Conservation (phyloP, 2,329 filamentous ascomycete genomes). For the Exutisphaerella laricina region DNA sequence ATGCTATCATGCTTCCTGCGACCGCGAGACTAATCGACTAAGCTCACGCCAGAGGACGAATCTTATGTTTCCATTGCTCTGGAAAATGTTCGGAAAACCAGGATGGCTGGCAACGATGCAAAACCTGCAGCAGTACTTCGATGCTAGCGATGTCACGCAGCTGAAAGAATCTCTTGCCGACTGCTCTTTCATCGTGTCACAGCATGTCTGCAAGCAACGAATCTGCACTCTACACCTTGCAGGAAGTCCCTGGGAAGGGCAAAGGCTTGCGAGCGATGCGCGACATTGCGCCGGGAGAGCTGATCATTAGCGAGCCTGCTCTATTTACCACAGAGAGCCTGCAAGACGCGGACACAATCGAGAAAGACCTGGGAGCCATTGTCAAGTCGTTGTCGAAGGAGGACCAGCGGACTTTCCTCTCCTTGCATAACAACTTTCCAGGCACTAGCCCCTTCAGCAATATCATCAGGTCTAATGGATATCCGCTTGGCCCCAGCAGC, state of each 20-base stretch:
- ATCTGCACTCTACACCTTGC: slow-evolving; percentile 9
- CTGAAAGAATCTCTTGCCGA: too few relatives aligned
- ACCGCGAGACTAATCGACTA: too few relatives aligned
- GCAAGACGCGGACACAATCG: slow-evolving; percentile 16
- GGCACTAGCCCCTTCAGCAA: slow-evolving; percentile 27
- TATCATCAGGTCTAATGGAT: slow-evolving; percentile 32
- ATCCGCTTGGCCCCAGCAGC: slow-evolving; percentile 27
- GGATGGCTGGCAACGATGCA: too few relatives aligned
- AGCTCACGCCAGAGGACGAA: too few relatives aligned
- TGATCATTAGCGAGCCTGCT: slow-evolving; percentile 38
- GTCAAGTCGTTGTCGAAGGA: slow-evolving; percentile 26
- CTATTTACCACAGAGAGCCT: slow-evolving; percentile 32
- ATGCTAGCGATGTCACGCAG: too few relatives aligned
- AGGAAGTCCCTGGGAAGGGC: slow-evolving; percentile 33
- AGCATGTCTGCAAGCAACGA: neutral
- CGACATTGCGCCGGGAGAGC: slow-evolving; percentile 37
- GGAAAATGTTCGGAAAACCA: too few relatives aligned
- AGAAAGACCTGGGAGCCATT: slow-evolving; percentile 19
- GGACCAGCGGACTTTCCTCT: slow-evolving; percentile 29
- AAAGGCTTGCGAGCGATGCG: slow-evolving; percentile 38
- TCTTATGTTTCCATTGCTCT: too few relatives aligned
- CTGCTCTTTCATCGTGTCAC: too few relatives aligned
- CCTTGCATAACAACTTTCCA: slow-evolving; percentile 30
- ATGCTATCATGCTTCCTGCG: too few relatives aligned
- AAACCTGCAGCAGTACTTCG: too few relatives aligned